Evolutionary conservation across 1,284 basidiomycete species (phyloP), one percentile per base, ranked within the genome.

Genomic region (Porphyrellus sp.): DNA sequence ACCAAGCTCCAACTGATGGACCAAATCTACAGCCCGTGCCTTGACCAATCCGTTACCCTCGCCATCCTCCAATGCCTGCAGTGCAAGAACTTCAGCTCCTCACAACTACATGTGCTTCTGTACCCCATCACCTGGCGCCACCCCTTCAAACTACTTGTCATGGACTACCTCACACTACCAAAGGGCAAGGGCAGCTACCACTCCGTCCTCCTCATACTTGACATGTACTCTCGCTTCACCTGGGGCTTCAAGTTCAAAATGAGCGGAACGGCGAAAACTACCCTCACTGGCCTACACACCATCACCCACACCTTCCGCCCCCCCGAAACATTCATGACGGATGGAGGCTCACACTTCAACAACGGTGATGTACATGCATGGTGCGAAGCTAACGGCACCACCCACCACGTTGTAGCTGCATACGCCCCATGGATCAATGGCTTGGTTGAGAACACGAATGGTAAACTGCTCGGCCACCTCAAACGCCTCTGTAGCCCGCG

Each of bases 351-450:
- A 1, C 71, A 77, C 42, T 77, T 77, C 55, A 59, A 71, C 24
- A 71, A 70, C 50, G 49, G 67, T 0, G 62, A 67, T 1, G 67
- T 77, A 0, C 8, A 39, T 0, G 57, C 55, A 2, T 69, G 63
- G 44, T 76, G 72, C 42, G 47, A 59, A 7, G 41, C 54, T 13
- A 49, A 64, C 16, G 55, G 56, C 0, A 62, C 62, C 3, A 50
- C 61, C 5, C 52, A 59, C 5, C 57, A 70, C 0, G 50, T 69
- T 0, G 54, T 64, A 0, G 53, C 72, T 0, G 67, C 71, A 13
- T 76, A 77, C 50, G 67, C 74, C 8, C 71, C 74, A 1, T 75
- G 71, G 69, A 53, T 73, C 9, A 74, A 74, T 25, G 68, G 74
- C 0, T 61, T 75, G 0, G 58, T 74, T 0, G 69, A 75, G 44